phyloP scores from a whole-genome alignment of 164 flowering plant genomes.

The Echeveria elegans region DNA sequence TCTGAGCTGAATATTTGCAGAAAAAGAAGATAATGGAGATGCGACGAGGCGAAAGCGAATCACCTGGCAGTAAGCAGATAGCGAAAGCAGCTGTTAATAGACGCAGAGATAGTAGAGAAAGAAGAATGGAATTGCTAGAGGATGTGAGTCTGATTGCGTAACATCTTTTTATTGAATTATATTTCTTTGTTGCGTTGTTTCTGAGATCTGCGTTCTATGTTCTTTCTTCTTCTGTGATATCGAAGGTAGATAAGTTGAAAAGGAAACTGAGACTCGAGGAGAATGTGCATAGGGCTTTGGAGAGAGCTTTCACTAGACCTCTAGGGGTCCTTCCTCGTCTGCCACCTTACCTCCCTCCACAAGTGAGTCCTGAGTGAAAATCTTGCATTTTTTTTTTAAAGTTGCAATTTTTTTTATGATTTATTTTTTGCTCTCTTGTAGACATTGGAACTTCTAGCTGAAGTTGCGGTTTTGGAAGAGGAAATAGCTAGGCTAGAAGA shows the following conservation, averaged over 20 bases:
- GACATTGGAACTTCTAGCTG: constrained; percentile 66
- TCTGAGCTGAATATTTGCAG: constrained; percentile 3
- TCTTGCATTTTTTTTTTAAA: not conserved
- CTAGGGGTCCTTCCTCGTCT: constrained; percentile 65
- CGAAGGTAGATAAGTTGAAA: constrained; percentile 63
- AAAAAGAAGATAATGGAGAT: constrained; percentile 27
- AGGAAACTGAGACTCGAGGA: constrained; percentile 68
- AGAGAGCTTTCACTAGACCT: constrained; percentile 59
- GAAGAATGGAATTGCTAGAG: constrained; percentile 45
- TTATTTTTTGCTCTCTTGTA: constrained; percentile 13
- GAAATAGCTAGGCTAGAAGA: constrained; percentile 64
- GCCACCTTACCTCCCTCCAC: constrained; percentile 57
- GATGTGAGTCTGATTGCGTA: constrained; percentile 30
- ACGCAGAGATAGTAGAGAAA: constrained; percentile 36
- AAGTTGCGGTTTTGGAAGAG: constrained; percentile 67
- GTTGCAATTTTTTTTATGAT: not conserved
- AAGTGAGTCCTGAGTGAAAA: constrained; percentile 22
- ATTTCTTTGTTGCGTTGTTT: not conserved
- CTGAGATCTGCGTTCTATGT: not conserved
- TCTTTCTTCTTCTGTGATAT: constrained; percentile 5
- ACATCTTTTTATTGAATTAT: not conserved
- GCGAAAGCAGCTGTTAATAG: not conserved
- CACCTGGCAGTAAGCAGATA: constrained; percentile 15
- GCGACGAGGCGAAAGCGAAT: constrained; percentile 20
- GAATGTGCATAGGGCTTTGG: constrained; percentile 58